A percentile compares a stretch with the other conserved stretches of the same genome.
Conservation (phyloP, 2,329 filamentous ascomycete genomes). For the Monascus ruber region DNA sequence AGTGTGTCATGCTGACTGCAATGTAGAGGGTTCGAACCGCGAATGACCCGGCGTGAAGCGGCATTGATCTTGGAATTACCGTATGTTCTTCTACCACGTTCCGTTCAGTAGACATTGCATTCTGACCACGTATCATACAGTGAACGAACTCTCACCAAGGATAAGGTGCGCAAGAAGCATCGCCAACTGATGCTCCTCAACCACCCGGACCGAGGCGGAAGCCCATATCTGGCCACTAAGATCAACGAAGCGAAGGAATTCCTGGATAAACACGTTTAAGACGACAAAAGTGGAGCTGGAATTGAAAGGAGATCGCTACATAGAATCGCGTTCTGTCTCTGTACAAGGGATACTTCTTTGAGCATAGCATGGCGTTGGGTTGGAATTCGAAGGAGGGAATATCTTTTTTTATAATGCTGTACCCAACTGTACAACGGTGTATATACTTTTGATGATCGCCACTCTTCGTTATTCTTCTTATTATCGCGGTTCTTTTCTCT, state of each 20-base stretch:
- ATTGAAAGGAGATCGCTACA: background rate
- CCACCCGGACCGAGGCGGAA: constrained; percentile 93
- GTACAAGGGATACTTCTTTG: constrained; percentile 8
- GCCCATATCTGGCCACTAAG: constrained; percentile 92
- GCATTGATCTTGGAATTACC: constrained; percentile 80
- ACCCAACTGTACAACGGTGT: constrained; percentile 47
- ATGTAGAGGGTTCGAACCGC: constrained; percentile 68
- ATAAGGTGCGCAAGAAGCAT: constrained; percentile 91
- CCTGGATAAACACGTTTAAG: constrained; percentile 58
- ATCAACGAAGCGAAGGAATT: constrained; percentile 98
- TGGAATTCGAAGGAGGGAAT: constrained; percentile 16
- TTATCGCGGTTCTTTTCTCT: background rate
- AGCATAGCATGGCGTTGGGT: constrained; percentile 32
- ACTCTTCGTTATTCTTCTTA: constrained; percentile 43
- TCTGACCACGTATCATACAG: constrained; percentile 34
- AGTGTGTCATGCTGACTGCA: constrained; percentile 7
- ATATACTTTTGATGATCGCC: constrained; percentile 45
- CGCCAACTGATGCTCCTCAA: constrained; percentile 93
- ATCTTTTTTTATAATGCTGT: constrained; percentile 33
- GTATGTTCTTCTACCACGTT: constrained; percentile 41
- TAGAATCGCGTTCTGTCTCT: background rate
- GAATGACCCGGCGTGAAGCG: constrained; percentile 89
- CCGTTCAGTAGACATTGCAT: background rate
- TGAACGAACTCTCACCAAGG: constrained; percentile 77
- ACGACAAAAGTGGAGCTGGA: background rate